Percentiles rank a stretch among this genome's conserved stretches.
phyloP scores from a whole-genome alignment of 352 stramenopile genomes.

The Phytophthora uliginosa region DNA sequence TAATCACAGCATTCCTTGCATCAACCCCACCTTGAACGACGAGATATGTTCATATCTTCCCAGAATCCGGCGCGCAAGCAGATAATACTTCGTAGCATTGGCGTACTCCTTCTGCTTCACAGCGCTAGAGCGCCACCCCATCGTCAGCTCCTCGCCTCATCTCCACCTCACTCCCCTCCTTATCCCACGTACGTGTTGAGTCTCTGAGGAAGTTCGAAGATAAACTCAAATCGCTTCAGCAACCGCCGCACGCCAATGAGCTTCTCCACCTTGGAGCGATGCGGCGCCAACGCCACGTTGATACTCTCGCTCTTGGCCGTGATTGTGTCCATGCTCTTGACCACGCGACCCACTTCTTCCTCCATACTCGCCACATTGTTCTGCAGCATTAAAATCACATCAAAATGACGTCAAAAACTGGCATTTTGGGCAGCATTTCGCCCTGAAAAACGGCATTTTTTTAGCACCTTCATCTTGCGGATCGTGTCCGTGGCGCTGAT shows the following conservation, averaged over 20 bases:
- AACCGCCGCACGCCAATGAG: slow-evolving; percentile 97
- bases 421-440: slow-evolving; percentile 6
- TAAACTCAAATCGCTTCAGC: slow-evolving; percentile 97
- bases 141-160: not conserved
- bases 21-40: slow-evolving; percentile 77
- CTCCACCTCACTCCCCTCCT: not conserved
- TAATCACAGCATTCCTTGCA: not conserved
- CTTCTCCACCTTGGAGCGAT: slow-evolving; percentile 95
- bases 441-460: not conserved
- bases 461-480: slow-evolving; percentile 92
- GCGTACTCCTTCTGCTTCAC: slow-evolving; percentile 91
- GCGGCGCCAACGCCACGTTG: slow-evolving; percentile 88
- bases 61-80: slow-evolving; percentile 88
- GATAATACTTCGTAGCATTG: slow-evolving; percentile 91
- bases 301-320: slow-evolving; percentile 87
- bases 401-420: slow-evolving; percentile 2
- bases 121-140: slow-evolving; percentile 40
- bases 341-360: slow-evolving; percentile 86
- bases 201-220: slow-evolving; percentile 96
- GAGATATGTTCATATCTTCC: slow-evolving; percentile 90
- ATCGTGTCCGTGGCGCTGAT: slow-evolving; percentile 99
- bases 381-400: slow-evolving; percentile 29
- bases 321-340: slow-evolving; percentile 92
- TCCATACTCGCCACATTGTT: slow-evolving; percentile 95
- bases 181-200: slow-evolving; percentile 61